Conservation (phyloP, 2,329 filamentous ascomycete genomes). For the Curvularia lunata region DNA sequence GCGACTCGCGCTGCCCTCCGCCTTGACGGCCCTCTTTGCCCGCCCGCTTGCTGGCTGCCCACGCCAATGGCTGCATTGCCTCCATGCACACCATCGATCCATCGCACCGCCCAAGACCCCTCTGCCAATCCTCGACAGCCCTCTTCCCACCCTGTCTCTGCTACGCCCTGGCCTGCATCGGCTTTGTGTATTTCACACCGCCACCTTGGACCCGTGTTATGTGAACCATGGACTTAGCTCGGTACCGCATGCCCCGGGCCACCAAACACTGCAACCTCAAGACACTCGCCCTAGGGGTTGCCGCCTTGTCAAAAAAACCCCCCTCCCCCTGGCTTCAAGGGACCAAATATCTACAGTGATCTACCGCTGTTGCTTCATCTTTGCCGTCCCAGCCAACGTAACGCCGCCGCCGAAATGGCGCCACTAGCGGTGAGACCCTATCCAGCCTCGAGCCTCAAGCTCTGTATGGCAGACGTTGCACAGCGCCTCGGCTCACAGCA, state of each 20-base stretch:
- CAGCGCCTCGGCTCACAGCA: constrained; percentile 1
- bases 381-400: not conserved
- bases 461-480: not conserved
- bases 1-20: constrained; percentile 10
- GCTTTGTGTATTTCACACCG: constrained; percentile 35
- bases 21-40: not conserved
- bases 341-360: not conserved
- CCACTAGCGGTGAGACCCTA: constrained; percentile 20
- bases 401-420: constrained; percentile 12
- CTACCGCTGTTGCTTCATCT: not conserved
- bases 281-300: not conserved
- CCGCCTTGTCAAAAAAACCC: not conserved
- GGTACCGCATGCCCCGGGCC: constrained; percentile 19
- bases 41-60: not conserved
- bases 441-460: not conserved
- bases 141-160: constrained; percentile 18
- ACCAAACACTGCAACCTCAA: not conserved
- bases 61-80: constrained; percentile 2
- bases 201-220: constrained; percentile 22
- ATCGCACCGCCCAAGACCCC: not conserved
- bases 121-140: not conserved
- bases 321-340: not conserved
- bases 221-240: constrained; percentile 15
- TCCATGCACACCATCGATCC: not conserved
- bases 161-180: constrained; percentile 25